Evolutionary conservation across 345 rosid genomes (phyloP), one percentile per base, ranked within the genome.

Genomic region (Hibiscus mutabilis): DNA sequence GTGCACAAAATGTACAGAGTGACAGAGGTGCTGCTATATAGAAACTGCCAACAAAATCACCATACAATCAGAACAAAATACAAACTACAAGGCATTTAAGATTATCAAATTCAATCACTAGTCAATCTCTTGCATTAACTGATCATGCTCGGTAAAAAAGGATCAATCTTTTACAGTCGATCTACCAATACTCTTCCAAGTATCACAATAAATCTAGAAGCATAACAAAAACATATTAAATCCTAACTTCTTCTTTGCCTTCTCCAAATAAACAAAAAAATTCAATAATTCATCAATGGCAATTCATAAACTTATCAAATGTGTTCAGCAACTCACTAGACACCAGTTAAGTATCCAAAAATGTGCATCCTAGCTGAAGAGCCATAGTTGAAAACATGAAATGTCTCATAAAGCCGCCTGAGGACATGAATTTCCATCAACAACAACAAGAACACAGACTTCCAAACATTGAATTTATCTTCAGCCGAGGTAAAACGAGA

Each of bases 311-410:
- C 51, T 2, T 10, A 25, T 47, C 6, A 21, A 27, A 72, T 31
- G 60, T 9, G 60, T 21, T 13, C 6, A 58, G 31, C 22, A 31
- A 72, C 75, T 73, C 25, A 73, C 75, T 14, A 62, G 31, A 73
- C 2, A 27, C 75, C 75, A 63, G 75, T 73, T 8, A 63, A 52
- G 33, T 62, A 72, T 62, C 75, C 75, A 18, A 63, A 31, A 49
- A 72, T 24, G 69, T 73, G 75, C 75, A 73, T 73, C 15, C 75
- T 69, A 63, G 75, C 75, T 18, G 75, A 73, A 29, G 69, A 14
- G 33, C 53, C 16, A 13, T 73, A 63, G 13, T 53, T 73, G 33
- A 63, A 73, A 51, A 73, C 75, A 52, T 2, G n/a, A 12, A 73
- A 24, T 12, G 70, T 73, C 62, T 73, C 75, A 18, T 63, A 63